phyloP scores from a whole-genome alignment of 164 flowering plant species.

The Malania oleifera region DNA sequence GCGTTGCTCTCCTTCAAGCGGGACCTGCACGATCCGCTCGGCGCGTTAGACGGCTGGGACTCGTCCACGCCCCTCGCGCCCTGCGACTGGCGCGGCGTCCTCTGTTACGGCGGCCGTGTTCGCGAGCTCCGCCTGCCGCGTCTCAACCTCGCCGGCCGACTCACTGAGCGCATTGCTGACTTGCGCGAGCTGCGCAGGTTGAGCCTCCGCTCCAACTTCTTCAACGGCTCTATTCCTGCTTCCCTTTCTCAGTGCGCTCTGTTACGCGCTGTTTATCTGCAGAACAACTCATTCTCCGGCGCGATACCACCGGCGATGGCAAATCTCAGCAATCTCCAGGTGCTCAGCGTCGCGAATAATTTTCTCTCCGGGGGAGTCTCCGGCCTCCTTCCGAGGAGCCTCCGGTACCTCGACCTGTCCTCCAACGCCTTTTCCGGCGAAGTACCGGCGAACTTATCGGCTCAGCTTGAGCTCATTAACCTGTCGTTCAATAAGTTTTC shows the following conservation, averaged over 20 bases:
- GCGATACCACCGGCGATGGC: constrained; percentile 27
- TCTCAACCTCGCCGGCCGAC: constrained; percentile 52
- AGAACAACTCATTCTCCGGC: constrained; percentile 39
- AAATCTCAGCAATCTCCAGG: constrained; percentile 24
- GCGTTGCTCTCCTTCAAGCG: constrained; percentile 53
- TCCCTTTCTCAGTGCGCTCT: constrained; percentile 32
- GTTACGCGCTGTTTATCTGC: constrained; percentile 33
- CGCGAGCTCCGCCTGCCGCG: constrained; percentile 74
- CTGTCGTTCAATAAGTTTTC: constrained; percentile 58
- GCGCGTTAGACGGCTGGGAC: constrained; percentile 67
- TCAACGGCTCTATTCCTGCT: constrained; percentile 34
- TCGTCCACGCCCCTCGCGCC: constrained; percentile 66
- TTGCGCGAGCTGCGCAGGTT: constrained; percentile 54
- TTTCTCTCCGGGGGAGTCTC: constrained; percentile 33
- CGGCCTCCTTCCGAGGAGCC: constrained; percentile 17
- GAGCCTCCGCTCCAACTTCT: constrained; percentile 56
- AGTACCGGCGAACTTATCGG: constrained; percentile 41
- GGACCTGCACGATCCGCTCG: constrained; percentile 66
- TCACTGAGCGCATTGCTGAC: constrained; percentile 32
- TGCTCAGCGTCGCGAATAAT: constrained; percentile 33
- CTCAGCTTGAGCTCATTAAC: constrained; percentile 48
- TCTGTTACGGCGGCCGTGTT: constrained; percentile 49
- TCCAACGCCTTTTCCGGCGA: constrained; percentile 64
- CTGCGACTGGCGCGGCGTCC: constrained; percentile 90
- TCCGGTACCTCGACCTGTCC: constrained; percentile 31